Evolutionary conservation across 441 rosid species (phyloP), one percentile per base, ranked within the genome.

Genomic region (Cnidoscolus chayamansa): DNA sequence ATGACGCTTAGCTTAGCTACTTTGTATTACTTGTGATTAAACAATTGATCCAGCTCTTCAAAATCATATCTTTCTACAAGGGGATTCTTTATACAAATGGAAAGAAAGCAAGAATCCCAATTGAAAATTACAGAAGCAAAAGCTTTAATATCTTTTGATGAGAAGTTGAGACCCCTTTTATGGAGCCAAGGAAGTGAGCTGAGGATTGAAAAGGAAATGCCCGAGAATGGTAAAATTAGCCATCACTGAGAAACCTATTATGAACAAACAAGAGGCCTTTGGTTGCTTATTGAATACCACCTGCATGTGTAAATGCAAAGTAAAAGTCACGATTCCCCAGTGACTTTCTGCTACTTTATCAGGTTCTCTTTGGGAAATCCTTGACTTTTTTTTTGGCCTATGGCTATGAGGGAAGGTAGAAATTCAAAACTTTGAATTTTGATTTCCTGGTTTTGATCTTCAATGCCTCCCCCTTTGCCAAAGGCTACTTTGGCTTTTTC

Each of bases 291-390:
- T 63, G 70, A 72, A 58, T 50, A 45, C 48, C 75, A 68, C 16
- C 1, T 61, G 54, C 80, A 58, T 65, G 72, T 63, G 73, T 9
- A 58, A 12, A 48, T 11, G 64, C 37, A 66, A 70, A 55, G 67
- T 57, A 63, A 67, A 67, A 65, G 68, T 74, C 79, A 74, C 73
- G 70, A 50, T 60, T 71, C 67, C 71, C 76, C 30, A 2, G 32
- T 71, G 45, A 62, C 37, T 74, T 71, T 55, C 19, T 25, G 7
- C 53, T 25, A 3, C 53, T 73, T 76, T 50, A 16, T 37, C 31
- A 11, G 2, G 16, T 40, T 40, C 48, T 0, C 10, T 11, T 8
- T 6, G 25, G 30, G 11, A 56, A 19, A 56, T 54, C 1, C 35
- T 16, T 40, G 31, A 17, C 49, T 11, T 31, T 37, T 17, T 5